These are phyloP conservation scores for Beta corolliflora DNA, from an alignment of 179 eudicot genomes.

Conservation along the genomic window DNA sequence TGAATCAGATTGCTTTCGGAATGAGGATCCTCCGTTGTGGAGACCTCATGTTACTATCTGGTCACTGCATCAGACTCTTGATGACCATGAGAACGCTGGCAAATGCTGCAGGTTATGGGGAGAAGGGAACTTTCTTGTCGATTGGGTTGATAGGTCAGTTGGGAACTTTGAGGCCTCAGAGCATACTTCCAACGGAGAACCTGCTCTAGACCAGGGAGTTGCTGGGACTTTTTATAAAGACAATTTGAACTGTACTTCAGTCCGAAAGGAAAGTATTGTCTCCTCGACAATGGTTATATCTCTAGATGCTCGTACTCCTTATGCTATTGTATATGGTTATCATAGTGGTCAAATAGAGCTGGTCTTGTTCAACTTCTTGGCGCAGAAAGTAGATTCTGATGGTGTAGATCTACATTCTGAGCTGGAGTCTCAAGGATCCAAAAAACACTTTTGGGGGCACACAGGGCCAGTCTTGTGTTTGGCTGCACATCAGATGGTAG, in stretches of 20 bases:
- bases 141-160: constrained; percentile 42
- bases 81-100: constrained; percentile 29
- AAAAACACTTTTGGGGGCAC: constrained; percentile 70
- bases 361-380: constrained; percentile 48
- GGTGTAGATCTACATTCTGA: constrained; percentile 29
- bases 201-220: constrained; percentile 20
- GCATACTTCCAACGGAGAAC: constrained; percentile 17
- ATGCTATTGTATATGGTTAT: constrained; percentile 85
- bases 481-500: constrained; percentile 71
- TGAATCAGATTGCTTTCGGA: constrained; percentile 60
- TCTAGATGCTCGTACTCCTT: constrained; percentile 55
- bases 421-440: constrained; percentile 42
- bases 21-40: constrained; percentile 67
- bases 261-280: constrained; percentile 44
- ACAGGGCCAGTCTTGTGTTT: constrained; percentile 79
- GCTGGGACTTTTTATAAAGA: constrained; percentile 19
- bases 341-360: constrained; percentile 82
- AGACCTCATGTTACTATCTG: constrained; percentile 77
- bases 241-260: constrained; percentile 31
- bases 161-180: constrained; percentile 26
- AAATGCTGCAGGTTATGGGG: constrained; percentile 54
- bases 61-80: constrained; percentile 47
- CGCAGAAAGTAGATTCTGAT: constrained; percentile 36
- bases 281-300: constrained; percentile 92
- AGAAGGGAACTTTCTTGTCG: constrained; percentile 53